Evolutionary conservation across 1,284 basidiomycete genomes (phyloP).

Genomic region (Cronartium ribicola): DNA sequence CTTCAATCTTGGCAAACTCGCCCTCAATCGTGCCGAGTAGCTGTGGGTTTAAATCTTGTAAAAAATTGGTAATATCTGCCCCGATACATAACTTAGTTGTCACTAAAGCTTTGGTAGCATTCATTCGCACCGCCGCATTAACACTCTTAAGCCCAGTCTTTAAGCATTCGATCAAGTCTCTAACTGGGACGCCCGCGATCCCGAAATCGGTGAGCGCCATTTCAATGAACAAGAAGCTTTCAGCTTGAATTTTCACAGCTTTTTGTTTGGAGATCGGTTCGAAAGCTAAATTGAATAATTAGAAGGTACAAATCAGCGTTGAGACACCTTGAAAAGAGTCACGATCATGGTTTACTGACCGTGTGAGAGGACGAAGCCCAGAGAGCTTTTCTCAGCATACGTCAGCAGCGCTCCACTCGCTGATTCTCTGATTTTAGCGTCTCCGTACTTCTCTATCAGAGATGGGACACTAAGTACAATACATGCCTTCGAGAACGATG

Average conservation of each 20-base stretch:
- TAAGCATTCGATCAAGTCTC: conserved; percentile 82
- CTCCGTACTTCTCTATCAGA: conserved; percentile 89
- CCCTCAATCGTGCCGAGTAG: conserved; percentile 81
- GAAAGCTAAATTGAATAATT: conserved; percentile 61
- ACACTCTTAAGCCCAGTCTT: conserved; percentile 84
- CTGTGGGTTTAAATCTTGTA: conserved; percentile 92
- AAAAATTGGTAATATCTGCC: conserved; percentile 79
- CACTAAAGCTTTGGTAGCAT: conserved; percentile 88
- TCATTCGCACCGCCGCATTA: conserved; percentile 87
- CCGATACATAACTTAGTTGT: conserved; percentile 90
- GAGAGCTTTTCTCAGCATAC: conserved; percentile 86
- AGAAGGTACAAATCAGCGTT: neutral
- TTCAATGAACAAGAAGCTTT: conserved; percentile 85
- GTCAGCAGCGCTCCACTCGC: conserved; percentile 79
- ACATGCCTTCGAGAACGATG: conserved; percentile 79
- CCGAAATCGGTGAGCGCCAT: conserved; percentile 87
- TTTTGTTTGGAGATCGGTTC: conserved; percentile 89
- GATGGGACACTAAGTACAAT: conserved; percentile 78
- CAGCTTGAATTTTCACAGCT: conserved; percentile 93
- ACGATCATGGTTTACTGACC: conserved; percentile 55
- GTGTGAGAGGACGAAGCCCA: conserved; percentile 90
- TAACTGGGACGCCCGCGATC: conserved; percentile 75
- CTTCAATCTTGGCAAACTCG: conserved; percentile 93
- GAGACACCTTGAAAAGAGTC: neutral
- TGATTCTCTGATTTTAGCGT: conserved; percentile 93